Evolutionary conservation across 106 monocot genomes (phyloP).

Genomic region (Posidonia australis): DNA sequence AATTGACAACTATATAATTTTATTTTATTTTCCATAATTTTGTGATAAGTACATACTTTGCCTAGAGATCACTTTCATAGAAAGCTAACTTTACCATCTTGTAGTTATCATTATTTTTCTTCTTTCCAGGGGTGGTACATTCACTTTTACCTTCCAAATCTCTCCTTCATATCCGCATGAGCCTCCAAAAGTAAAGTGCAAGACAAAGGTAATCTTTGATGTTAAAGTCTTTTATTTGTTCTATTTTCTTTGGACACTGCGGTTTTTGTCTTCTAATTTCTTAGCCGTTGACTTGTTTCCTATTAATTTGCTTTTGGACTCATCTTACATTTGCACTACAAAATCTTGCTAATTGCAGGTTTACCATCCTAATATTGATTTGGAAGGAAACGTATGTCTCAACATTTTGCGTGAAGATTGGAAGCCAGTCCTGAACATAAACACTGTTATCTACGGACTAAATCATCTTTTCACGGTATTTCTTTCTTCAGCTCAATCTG

Average conservation of each 20-base stretch:
- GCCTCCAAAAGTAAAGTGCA: constrained; percentile 94
- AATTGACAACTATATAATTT: too few species aligned
- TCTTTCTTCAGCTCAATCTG: background rate
- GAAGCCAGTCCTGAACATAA: constrained; percentile 96
- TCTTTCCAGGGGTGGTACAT: constrained; percentile 51
- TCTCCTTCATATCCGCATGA: constrained; percentile 84
- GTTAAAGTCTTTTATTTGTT: background rate
- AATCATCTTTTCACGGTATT: constrained; percentile 83
- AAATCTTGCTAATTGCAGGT: constrained; percentile 31
- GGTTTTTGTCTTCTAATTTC: background rate
- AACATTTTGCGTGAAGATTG: constrained; percentile 97
- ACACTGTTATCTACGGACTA: constrained; percentile 84
- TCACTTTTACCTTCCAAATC: constrained; percentile 71
- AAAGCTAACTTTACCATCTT: background rate
- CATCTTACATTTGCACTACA: background rate
- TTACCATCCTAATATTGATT: constrained; percentile 93
- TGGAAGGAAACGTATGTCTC: constrained; percentile 98
- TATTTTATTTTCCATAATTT: too few species aligned
- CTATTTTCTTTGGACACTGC: background rate
- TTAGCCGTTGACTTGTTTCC: too few species aligned
- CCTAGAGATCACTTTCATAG: background rate
- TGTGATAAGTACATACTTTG: too few species aligned
- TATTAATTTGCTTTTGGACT: too few species aligned
- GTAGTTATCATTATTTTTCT: constrained; percentile 1
- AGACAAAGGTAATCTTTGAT: constrained; percentile 61